These are phyloP conservation scores for Komagataella pseudopastoris DNA, from an alignment of 805 yeast genomes.

Conservation along the genomic window DNA sequence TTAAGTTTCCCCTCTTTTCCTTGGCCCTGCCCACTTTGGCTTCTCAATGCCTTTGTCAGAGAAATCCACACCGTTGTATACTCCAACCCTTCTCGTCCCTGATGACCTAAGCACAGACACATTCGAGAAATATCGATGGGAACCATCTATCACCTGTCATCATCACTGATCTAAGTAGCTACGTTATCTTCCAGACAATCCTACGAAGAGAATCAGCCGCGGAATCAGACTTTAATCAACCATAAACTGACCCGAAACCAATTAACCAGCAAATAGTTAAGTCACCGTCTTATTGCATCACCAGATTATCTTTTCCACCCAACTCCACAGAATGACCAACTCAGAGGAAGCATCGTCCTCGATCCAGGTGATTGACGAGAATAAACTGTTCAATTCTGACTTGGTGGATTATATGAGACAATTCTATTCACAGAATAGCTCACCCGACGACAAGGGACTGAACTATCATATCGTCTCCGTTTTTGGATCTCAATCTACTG, in stretches of 20 bases:
- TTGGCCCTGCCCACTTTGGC: background rate
- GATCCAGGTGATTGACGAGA: conserved; percentile 50
- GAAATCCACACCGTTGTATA: background rate
- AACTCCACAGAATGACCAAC: background rate
- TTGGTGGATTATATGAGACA: conserved; percentile 17
- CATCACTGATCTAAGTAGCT: background rate
- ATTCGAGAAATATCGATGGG: background rate
- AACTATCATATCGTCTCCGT: conserved; percentile 87
- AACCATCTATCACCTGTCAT: background rate
- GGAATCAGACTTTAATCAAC: background rate
- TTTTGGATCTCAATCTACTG: conserved; percentile 95
- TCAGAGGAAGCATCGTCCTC: conserved; percentile 13
- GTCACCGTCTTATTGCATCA: too few relatives aligned
- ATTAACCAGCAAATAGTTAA: background rate
- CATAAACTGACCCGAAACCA: background rate
- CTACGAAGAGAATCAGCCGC: background rate
- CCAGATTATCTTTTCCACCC: background rate
- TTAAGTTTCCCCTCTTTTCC: background rate
- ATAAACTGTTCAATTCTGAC: conserved; percentile 33
- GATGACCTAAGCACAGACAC: background rate
- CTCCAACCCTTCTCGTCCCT: background rate
- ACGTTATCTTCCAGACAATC: background rate
- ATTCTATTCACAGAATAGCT: conserved; percentile 7
- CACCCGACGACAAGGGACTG: conserved; percentile 35
- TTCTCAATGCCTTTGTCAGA: background rate